A percentile compares a stretch with the other conserved stretches of the same genome.
Evolutionary conservation across 495 filamentous ascomycete genomes (phyloP).

Genomic region (Trichodelitschia bisporula): DNA sequence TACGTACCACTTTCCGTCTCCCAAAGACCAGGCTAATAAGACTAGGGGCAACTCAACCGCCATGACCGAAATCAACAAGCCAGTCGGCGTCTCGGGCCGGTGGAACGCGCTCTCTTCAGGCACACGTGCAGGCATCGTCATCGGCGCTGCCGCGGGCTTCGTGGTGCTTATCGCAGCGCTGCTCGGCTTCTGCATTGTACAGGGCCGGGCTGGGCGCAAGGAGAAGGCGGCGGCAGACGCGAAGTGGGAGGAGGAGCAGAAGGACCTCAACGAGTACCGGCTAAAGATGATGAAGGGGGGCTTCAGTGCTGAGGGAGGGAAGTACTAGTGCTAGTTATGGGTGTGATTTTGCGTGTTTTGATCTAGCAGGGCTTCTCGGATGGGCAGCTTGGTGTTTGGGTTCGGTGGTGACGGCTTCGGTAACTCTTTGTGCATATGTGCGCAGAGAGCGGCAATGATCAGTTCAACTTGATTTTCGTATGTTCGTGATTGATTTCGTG

Average conservation of each 20-base stretch:
- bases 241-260: conserved; percentile 29
- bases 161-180: conserved; percentile 23
- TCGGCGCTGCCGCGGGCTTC: conserved; percentile 22
- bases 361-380: too few species aligned
- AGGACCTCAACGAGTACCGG: conserved; percentile 35
- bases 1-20: conserved; percentile 16
- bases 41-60: conserved; percentile 39
- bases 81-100: conserved; percentile 7
- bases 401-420: too few species aligned
- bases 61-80: conserved; percentile 7
- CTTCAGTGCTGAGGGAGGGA: too few species aligned
- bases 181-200: conserved; percentile 36
- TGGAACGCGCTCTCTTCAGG: conserved; percentile 25
- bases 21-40: conserved; percentile 4
- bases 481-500: too few species aligned
- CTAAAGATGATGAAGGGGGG: conserved; percentile 1
- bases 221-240: conserved; percentile 34
- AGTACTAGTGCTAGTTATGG: too few species aligned
- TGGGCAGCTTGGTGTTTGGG: too few species aligned
- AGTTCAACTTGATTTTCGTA: too few species aligned
- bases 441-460: too few species aligned
- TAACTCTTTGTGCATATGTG: too few species aligned
- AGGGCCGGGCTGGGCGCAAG: conserved; percentile 36
- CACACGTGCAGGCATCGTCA: conserved; percentile 35
- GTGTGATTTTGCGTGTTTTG: too few species aligned